phyloP scores from a whole-genome alignment of 1,284 basidiomycete species.

The Cryptococcus sp. region DNA sequence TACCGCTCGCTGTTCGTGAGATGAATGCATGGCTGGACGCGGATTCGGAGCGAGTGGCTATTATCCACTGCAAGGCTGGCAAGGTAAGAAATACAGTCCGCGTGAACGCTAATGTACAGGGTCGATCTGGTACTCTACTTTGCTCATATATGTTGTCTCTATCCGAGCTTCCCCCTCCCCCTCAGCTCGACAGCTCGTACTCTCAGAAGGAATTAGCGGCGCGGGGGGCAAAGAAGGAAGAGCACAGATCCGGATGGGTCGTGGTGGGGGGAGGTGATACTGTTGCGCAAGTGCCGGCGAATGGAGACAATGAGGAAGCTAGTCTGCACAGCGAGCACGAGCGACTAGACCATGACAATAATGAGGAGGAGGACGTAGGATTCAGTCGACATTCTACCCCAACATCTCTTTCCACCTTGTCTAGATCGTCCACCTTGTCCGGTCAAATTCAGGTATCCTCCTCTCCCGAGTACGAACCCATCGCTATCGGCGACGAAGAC shows the following conservation, averaged over 20 bases:
- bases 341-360: neutral
- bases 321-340: neutral
- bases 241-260: constrained; percentile 24
- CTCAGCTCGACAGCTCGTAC: constrained; percentile 53
- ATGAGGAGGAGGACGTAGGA: constrained; percentile 15
- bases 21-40: constrained; percentile 72
- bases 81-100: constrained; percentile 16
- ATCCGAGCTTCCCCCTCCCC: constrained; percentile 52
- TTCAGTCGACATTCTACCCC: constrained; percentile 11
- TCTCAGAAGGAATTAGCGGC: constrained; percentile 54
- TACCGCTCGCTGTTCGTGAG: constrained; percentile 71
- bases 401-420: constrained; percentile 29
- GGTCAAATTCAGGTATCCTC: neutral
- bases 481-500: constrained; percentile 34
- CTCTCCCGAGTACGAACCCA: constrained; percentile 22
- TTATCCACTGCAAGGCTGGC: constrained; percentile 82
- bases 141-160: constrained; percentile 71
- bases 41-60: constrained; percentile 65
- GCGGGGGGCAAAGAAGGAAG: constrained; percentile 10
- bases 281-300: constrained; percentile 13
- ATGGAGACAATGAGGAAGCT: neutral
- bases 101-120: constrained; percentile 46
- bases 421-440: neutral
- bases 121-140: constrained; percentile 73
- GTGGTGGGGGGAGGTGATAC: constrained; percentile 37